Evolutionary conservation across 2,329 filamentous ascomycete genomes (phyloP), one percentile per base, ranked within the genome.

Genomic region (Lojkania enalia): DNA sequence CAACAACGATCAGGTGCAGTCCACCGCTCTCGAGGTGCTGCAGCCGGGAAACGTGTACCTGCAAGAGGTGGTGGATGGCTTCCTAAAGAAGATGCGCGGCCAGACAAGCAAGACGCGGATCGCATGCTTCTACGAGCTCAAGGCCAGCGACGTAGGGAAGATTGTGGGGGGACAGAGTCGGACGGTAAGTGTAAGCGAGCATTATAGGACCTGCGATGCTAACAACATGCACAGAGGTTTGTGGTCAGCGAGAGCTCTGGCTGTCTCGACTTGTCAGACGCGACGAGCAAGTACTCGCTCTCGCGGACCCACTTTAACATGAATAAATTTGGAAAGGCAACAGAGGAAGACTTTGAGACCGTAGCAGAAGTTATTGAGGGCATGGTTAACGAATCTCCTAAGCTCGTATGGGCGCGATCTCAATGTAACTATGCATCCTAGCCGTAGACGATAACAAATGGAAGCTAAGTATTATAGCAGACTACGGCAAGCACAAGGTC

Each of bases 101-200:
- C 46, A 52, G 36, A 39, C 36, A 12, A 52, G 58, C 33, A 58
- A 56, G 48, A 38, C 51, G 2, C 44, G 38, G 42, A 35, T 63
- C 35, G 55, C 46, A 14, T 55, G 55, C 43, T 63, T 61, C 42
- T 63, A 37, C 42, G 51, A 60, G 48, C 51, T 58, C 13, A 59
- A 57, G 46, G 35, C 51, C 2, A 57, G 52, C 49, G 57, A 61
- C 33, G 55, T 62, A 14, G 57, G 60, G 19, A 55, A 37, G 42
- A 58, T 63, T 36, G 55, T 63, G 15, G 60, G 58, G 12, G 45
- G 47, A 39, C 15, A 46, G 29, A 44, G 54, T 39, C 47, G 53
- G 35, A 59, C 16, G 21, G 58, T 56, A 55, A 20, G 46, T 52
- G 19, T 35, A 14, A 15, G 19, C 45, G 32, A 15, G 31, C 29